These are phyloP conservation scores for Neopestalotiopsis sp. DNA, from an alignment of 2,329 filamentous ascomycete species.

Conservation along the genomic window DNA sequence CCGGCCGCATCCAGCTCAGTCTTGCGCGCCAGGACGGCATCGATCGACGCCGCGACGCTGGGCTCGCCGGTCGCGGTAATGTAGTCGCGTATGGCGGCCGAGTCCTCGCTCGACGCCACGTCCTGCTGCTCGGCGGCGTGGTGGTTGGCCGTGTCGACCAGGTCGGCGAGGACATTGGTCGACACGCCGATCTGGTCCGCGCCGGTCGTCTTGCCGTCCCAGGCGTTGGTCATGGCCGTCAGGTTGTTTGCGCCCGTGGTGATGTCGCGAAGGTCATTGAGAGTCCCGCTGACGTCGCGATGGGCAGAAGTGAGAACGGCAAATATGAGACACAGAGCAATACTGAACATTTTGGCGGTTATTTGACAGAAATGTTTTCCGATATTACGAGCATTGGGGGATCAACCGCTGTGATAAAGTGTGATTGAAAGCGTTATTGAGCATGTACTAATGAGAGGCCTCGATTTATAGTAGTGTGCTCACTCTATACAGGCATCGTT, in stretches of 20 bases:
- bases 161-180: not conserved
- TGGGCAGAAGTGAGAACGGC: not conserved
- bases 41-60: not conserved
- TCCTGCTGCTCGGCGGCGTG: not conserved
- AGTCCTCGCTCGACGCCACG: not conserved
- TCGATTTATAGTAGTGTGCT: not conserved
- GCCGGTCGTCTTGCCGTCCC: not conserved
- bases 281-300: not conserved
- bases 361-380: not conserved
- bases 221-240: not conserved
- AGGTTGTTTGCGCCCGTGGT: not conserved
- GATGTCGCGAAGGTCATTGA: not conserved
- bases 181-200: not conserved
- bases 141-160: not conserved
- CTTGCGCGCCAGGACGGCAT: not conserved
- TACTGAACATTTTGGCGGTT: not conserved
- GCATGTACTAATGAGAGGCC: not conserved
- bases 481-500: not conserved
- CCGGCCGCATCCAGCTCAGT: not conserved
- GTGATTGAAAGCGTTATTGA: not conserved
- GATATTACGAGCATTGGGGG: not conserved
- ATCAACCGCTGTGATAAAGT: not conserved
- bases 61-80: not conserved
- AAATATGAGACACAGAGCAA: not conserved
- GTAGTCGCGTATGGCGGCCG: not conserved